Evolutionary conservation across 129 eudicot genomes (phyloP).

Genomic region (Saposhnikovia divaricata): DNA sequence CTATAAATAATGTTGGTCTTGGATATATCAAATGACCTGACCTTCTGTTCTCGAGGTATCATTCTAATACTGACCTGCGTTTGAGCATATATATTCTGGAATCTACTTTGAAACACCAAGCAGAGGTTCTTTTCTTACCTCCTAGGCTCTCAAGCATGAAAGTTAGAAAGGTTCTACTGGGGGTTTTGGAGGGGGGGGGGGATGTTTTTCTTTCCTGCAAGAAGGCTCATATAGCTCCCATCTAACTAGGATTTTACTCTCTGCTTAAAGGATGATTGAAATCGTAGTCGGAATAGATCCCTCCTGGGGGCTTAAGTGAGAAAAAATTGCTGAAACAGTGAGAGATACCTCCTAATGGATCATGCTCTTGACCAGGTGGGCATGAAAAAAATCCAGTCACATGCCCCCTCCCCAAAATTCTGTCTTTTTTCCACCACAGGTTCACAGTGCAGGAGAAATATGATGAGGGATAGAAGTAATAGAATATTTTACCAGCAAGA

Average conservation of each 20-base stretch:
- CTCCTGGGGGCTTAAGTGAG: background rate
- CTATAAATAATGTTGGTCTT: background rate
- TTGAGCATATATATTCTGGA: background rate
- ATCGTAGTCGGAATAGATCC: background rate
- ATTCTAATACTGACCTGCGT: background rate
- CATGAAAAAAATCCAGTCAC: background rate
- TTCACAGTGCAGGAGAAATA: background rate
- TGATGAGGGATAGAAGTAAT: background rate
- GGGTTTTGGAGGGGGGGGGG: background rate
- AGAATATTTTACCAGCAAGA: background rate
- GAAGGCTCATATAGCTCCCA: background rate
- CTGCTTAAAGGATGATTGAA: background rate
- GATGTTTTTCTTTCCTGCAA: background rate
- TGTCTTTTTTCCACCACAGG: background rate
- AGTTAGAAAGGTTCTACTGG: background rate
- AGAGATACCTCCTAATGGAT: background rate
- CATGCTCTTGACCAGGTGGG: background rate
- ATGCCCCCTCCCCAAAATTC: background rate
- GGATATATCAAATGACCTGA: background rate
- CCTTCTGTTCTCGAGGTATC: background rate
- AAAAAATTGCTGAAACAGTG: background rate
- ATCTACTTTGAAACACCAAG: background rate
- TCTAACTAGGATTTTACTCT: background rate
- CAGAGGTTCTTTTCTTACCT: background rate
- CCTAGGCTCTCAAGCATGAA: background rate